These are phyloP conservation scores for Cladosporium velox DNA, from an alignment of 2,329 filamentous ascomycete genomes.

Conservation along the genomic window DNA sequence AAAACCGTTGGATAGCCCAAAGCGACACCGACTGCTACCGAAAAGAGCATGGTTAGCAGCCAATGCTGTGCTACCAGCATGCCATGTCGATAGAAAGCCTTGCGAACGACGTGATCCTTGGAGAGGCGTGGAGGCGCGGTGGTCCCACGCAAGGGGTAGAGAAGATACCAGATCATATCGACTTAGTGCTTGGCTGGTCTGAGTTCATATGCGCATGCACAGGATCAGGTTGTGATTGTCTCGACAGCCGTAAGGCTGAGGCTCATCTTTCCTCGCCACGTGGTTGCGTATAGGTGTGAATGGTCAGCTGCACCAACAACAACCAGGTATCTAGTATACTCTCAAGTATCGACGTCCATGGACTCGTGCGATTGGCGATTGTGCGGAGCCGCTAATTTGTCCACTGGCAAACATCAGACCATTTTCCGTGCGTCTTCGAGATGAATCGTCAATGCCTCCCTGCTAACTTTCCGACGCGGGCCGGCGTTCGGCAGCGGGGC, in stretches of 20 bases:
- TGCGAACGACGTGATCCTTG: conserved; percentile 65
- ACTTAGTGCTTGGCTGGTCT: not conserved
- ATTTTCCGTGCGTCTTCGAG: conserved; percentile 2
- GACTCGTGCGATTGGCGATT: not conserved
- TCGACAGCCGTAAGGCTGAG: not conserved
- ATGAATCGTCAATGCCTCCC: not conserved
- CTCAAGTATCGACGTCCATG: not conserved
- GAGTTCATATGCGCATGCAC: not conserved
- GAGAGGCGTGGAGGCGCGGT: conserved; percentile 70
- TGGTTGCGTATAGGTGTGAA: not conserved
- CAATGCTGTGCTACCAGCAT: conserved; percentile 72
- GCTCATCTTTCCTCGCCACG: not conserved
- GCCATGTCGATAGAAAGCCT: conserved; percentile 68
- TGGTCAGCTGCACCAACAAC: not conserved
- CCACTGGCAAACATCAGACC: conserved; percentile 6
- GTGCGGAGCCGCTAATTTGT: not conserved
- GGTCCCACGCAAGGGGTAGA: conserved; percentile 76
- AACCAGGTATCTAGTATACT: not conserved
- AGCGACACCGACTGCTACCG: conserved; percentile 68
- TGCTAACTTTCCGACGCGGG: not conserved
- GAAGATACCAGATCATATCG: conserved; percentile 50
- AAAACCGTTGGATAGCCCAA: conserved; percentile 76
- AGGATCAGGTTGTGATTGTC: not conserved
- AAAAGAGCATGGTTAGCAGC: conserved; percentile 70
- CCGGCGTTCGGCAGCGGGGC: not conserved